phyloP scores from a whole-genome alignment of 768 basidiomycete genomes.

The Suillus tomentosus region DNA sequence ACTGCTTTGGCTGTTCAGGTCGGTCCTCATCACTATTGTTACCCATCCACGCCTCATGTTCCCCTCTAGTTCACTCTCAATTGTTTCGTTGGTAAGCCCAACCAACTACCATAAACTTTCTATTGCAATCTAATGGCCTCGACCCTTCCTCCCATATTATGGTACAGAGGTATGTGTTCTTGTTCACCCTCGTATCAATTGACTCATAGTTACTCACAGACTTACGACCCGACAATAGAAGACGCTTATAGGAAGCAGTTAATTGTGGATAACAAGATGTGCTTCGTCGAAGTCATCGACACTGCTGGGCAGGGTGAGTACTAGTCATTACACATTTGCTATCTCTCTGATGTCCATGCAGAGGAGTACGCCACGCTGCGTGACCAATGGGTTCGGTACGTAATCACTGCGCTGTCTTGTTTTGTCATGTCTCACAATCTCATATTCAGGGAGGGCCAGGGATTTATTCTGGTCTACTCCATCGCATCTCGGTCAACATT shows the following conservation, averaged over 20 bases:
- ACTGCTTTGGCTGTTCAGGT: conserved; percentile 96
- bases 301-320: conserved; percentile 93
- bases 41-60: conserved; percentile 17
- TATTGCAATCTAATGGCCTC: conserved; percentile 17
- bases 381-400: conserved; percentile 97
- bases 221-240: conserved; percentile 98
- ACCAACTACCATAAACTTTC: conserved; percentile 10
- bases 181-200: conserved; percentile 16
- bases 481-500: conserved; percentile 94
- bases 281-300: conserved; percentile 95
- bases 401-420: conserved; percentile 19
- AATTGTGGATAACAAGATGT: conserved; percentile 93
- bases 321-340: conserved; percentile 7
- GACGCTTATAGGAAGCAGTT: conserved; percentile 96
- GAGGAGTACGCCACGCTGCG: conserved; percentile 97
- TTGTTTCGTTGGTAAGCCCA: conserved; percentile 87
- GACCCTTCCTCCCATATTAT: conserved; percentile 16
- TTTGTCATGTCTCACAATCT: conserved; percentile 13
- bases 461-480: conserved; percentile 96
- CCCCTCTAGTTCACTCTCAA: conserved; percentile 82
- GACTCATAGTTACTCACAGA: conserved; percentile 46
- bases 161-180: conserved; percentile 52
- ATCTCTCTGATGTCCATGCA: conserved; percentile 38
- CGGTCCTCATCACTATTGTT: conserved; percentile 26
- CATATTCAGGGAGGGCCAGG: conserved; percentile 82